Conservation (phyloP, 768 basidiomycete genomes). For the button mushroom (Agaricus bisporus) region DNA sequence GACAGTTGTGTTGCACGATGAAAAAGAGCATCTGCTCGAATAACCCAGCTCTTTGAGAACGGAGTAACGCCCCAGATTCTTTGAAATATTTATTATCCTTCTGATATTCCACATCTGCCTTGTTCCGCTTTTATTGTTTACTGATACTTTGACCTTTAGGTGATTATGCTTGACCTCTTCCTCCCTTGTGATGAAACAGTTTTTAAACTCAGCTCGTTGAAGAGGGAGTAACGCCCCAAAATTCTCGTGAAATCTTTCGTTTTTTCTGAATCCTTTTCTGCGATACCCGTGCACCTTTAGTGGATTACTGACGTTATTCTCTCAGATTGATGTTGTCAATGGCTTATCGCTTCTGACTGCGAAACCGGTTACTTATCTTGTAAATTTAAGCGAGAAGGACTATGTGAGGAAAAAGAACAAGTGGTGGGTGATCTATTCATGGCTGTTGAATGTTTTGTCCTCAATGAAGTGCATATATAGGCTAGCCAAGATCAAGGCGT, state of each 20-base stretch:
- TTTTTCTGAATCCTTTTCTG: conserved; percentile 11
- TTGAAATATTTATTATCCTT: conserved; percentile 56
- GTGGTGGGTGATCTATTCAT: conserved; percentile 47
- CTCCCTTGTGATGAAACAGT: conserved; percentile 55
- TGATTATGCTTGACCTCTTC: conserved; percentile 3
- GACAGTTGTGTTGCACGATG: conserved; percentile 31
- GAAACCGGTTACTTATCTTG: conserved; percentile 96
- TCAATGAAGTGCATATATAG: conserved; percentile 26
- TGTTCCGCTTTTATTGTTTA: conserved; percentile 18
- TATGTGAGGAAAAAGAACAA: conserved; percentile 98
- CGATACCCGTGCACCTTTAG: not conserved
- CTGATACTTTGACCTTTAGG: not conserved
- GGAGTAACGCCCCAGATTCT: conserved; percentile 83
- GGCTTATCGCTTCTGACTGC: conserved; percentile 87
- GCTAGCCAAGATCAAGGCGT: conserved; percentile 94
- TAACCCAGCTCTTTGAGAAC: conserved; percentile 95
- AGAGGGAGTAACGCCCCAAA: conserved; percentile 86
- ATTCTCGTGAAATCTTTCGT: conserved; percentile 60
- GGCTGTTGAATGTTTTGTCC: not conserved
- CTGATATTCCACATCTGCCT: conserved; percentile 28
- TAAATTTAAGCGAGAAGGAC: conserved; percentile 93
- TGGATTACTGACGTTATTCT: conserved; percentile 10
- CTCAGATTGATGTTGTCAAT: conserved; percentile 87
- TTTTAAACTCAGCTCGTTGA: conserved; percentile 89
- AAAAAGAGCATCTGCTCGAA: conserved; percentile 43